Evolutionary conservation across 768 basidiomycete species (phyloP).

Genomic region (Phaeotremella fagi): DNA sequence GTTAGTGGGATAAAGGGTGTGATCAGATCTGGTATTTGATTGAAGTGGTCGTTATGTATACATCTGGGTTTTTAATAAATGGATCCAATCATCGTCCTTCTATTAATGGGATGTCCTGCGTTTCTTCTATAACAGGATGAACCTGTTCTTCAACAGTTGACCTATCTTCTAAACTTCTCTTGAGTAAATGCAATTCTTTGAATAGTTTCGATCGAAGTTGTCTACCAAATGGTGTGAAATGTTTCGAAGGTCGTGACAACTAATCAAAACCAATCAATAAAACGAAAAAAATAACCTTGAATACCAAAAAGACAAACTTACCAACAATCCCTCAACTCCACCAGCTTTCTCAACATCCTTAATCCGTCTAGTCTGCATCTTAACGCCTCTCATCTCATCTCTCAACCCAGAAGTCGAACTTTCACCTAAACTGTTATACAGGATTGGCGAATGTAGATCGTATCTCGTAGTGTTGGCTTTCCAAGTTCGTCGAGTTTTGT

Average conservation of each 20-base stretch:
- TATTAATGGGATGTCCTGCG: not conserved
- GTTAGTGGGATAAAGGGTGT: too few relatives aligned
- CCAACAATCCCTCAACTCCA: constrained; percentile 45
- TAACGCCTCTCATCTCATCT: constrained; percentile 34
- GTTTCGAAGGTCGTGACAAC: constrained; percentile 36
- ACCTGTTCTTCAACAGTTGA: not conserved
- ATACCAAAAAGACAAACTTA: constrained; percentile 14
- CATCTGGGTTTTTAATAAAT: too few relatives aligned
- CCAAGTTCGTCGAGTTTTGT: constrained; percentile 44
- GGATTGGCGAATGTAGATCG: constrained; percentile 22
- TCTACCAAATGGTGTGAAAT: constrained; percentile 39
- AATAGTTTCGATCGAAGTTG: constrained; percentile 40
- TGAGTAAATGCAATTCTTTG: constrained; percentile 27
- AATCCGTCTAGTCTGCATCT: constrained; percentile 39
- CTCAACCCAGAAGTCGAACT: not conserved
- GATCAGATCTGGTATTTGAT: too few relatives aligned
- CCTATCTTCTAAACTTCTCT: constrained; percentile 16
- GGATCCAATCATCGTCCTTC: too few relatives aligned
- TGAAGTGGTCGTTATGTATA: too few relatives aligned
- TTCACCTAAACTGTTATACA: not conserved
- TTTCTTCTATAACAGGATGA: not conserved
- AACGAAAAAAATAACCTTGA: not conserved
- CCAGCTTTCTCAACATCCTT: constrained; percentile 45
- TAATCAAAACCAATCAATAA: constrained; percentile 6
- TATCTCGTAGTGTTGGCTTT: constrained; percentile 35